These are phyloP conservation scores for Angomonas desouzai DNA, from an alignment of 208 protist genomes.

Conservation along the genomic window DNA sequence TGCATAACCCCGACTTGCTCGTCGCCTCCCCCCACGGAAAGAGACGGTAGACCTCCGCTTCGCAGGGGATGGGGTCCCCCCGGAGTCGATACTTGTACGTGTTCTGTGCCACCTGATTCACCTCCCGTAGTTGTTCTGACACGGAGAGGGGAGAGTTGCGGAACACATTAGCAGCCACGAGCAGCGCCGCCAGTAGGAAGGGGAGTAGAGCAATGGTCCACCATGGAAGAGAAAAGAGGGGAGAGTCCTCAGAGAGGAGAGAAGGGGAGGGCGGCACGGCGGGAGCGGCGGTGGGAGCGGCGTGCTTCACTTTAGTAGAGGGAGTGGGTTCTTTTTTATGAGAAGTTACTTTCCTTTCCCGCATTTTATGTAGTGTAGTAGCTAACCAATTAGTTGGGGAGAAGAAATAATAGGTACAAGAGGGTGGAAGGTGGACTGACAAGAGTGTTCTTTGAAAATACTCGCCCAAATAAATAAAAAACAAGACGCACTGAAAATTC, in stretches of 20 bases:
- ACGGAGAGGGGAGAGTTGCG: conserved; percentile 15
- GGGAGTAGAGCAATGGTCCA: not conserved
- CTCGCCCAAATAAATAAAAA: no score
- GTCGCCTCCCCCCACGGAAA: conserved; percentile 25
- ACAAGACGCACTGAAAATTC: no score
- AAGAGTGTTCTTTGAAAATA: no score
- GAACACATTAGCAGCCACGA: not conserved
- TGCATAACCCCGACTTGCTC: conserved; percentile 10
- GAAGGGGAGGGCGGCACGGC: not conserved
- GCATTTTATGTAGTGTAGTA: not conserved
- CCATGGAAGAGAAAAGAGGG: conserved; percentile 8
- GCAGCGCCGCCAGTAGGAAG: not conserved
- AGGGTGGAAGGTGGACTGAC: no score
- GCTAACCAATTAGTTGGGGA: no score
- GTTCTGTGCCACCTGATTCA: conserved; percentile 17
- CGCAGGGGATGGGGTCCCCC: conserved; percentile 19
- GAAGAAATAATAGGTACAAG: not conserved
- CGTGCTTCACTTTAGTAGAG: not conserved
- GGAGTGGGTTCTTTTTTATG: not conserved
- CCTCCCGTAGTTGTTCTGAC: conserved; percentile 29
- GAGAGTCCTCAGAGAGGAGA: not conserved
- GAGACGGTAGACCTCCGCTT: conserved; percentile 26
- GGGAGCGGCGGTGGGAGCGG: not conserved
- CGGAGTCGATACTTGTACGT: conserved; percentile 1
- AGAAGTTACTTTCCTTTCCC: not conserved